phyloP scores from a whole-genome alignment of 352 stramenopile genomes.

The Aphanomyces invadans region DNA sequence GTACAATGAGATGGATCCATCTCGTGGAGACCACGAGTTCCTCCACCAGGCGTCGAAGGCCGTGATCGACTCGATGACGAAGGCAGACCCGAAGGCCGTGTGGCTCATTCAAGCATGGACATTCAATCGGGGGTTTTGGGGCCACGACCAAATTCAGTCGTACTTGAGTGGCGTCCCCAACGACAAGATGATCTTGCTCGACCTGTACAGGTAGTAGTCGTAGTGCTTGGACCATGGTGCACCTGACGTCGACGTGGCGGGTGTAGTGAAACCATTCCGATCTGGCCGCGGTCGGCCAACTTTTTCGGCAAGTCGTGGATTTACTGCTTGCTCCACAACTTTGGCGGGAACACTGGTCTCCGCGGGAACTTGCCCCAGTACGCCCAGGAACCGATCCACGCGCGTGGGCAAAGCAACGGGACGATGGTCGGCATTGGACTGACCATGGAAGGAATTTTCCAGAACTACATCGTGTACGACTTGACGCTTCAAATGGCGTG shows the following conservation, averaged over 20 bases:
- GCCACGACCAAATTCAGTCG: slow-evolving; percentile 41
- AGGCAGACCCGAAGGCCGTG: slow-evolving; percentile 53
- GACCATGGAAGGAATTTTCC: slow-evolving; percentile 81
- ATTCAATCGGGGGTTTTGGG: slow-evolving; percentile 65
- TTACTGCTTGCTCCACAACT: slow-evolving; percentile 80
- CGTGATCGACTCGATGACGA: slow-evolving; percentile 64
- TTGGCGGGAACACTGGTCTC: slow-evolving; percentile 67
- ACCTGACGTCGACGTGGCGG: too few relatives aligned
- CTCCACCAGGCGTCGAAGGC: slow-evolving; percentile 46
- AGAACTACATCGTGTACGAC: slow-evolving; percentile 84
- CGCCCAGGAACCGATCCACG: slow-evolving; percentile 42
- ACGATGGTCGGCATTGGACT: slow-evolving; percentile 69
- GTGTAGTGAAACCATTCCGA: slow-evolving; percentile 50
- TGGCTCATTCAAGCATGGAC: slow-evolving; percentile 80
- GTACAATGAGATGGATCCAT: slow-evolving; percentile 75
- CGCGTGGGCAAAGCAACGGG: slow-evolving; percentile 38
- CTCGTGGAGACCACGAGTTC: slow-evolving; percentile 41
- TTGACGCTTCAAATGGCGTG: slow-evolving; percentile 66
- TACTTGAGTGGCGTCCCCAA: slow-evolving; percentile 44
- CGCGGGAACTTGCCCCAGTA: slow-evolving; percentile 59
- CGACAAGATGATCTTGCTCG: slow-evolving; percentile 66
- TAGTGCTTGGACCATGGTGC: too few relatives aligned
- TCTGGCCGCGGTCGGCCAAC: slow-evolving; percentile 65
- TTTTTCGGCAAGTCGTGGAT: slow-evolving; percentile 80
- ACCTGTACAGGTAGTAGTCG: slow-evolving; percentile 47